Percentiles rank a stretch among this genome's conserved stretches.
These are phyloP conservation scores for Arachnopeziza araneosa DNA, from an alignment of 2,329 filamentous ascomycete genomes.

Conservation along the genomic window DNA sequence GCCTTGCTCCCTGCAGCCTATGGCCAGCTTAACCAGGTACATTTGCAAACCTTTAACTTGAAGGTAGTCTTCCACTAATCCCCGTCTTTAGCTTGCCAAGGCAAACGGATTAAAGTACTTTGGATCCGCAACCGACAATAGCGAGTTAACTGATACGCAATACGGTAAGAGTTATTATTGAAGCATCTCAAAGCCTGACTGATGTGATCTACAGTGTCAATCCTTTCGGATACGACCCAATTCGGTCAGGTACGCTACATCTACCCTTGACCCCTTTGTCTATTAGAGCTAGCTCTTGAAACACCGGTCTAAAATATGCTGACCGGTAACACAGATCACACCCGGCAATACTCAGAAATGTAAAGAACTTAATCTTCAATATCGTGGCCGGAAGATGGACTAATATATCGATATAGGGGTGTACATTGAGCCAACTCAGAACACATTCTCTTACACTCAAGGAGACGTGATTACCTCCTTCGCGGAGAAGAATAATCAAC, in stretches of 20 bases:
- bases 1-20: constrained; percentile 8
- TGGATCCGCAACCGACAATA: constrained; percentile 53
- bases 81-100: constrained; percentile 38
- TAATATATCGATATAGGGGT: neutral
- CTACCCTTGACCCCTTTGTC: neutral
- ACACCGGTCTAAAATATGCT: neutral
- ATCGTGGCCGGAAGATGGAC: neutral
- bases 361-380: constrained; percentile 31
- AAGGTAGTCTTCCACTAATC: constrained; percentile 11
- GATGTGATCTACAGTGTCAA: constrained; percentile 24
- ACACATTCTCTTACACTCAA: constrained; percentile 50
- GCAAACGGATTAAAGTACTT: constrained; percentile 51
- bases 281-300: no score
- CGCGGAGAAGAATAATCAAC: constrained; percentile 43
- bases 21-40: constrained; percentile 3
- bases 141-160: constrained; percentile 39
- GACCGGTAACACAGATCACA: constrained; percentile 37
- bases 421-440: constrained; percentile 50
- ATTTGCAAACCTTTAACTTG: neutral
- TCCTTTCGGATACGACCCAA: constrained; percentile 49
- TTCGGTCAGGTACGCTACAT: constrained; percentile 46
- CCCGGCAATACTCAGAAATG: constrained; percentile 61
- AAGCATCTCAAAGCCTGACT: neutral
- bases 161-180: constrained; percentile 37
- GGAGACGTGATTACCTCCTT: constrained; percentile 50